Base-by-base conservation (phyloP, 768 basidiomycete species). In the Leccinum arenicola region DNA sequence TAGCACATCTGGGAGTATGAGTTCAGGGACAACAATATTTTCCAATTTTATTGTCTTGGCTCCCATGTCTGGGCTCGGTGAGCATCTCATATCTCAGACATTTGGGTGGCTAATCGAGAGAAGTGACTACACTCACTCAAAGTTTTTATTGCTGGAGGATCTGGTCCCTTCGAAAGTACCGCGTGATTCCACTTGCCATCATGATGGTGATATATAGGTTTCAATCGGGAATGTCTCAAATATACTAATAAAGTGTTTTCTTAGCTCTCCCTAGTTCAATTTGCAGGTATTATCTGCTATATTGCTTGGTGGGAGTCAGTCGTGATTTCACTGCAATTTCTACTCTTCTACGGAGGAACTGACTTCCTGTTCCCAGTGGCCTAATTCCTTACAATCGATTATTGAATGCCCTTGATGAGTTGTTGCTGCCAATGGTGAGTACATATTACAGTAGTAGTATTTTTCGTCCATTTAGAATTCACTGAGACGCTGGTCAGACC, bases 101-200 rank as follows among this genome's bases (percentile, higher is more conserved):
- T 10, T 21, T 45, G 2, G 10, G 11, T 19, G 19, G 9, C 43
- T 21, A 12, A 47, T 21, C 21, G 4, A 49, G 48, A 49, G 48
- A 14, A 49, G 48, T 49, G 25, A 49, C 25, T 17, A 49, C 15
- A 27, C 7, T 27, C 15, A 49, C 48, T 49, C 69, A 70, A 2
- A 35, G 61, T 8, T 68, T 70, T 25, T 64, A 55, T 56, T 68
- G 64, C 50, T 70, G 67, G 64, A 52, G 60, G 59, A 64, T 70
- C 56, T 52, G 55, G 19, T 40, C 23, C 12, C 52, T 68, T 29
- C 27, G 19, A 9, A 52, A 8, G 40, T 53, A 6, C 1, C 27
- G 15, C 23, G 4, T 55, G 25, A 6, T 68, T 1, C 15, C 45
- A 9, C 2, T 59, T 52, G 35, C 35, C 1, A 68, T 69, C 15